Base-by-base conservation (phyloP, 306 rosid species). In the Elaeagnus macrophylla region DNA sequence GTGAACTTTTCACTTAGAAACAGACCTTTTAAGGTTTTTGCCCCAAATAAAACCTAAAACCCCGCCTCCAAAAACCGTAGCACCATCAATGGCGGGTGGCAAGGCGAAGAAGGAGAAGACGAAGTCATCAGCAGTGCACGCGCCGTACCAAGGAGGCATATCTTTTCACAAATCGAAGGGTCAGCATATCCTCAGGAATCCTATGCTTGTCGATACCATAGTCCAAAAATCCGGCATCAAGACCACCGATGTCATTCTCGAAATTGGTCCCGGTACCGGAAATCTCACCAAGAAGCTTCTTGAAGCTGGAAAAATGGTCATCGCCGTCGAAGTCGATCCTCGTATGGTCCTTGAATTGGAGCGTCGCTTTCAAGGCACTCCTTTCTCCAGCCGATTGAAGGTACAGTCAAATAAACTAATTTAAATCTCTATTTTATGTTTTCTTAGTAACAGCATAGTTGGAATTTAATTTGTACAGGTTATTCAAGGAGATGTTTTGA, bases 301-400 rank as follows among this genome's bases (percentile, higher is more conserved):
- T 0, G 79, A 75, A 67, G 74, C 72, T 7, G 94, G 94, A 0
- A 83, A 86, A 70, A 74, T 53, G 64, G 97, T 90, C 44, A 65
- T 90, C 48, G 94, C 94, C 3, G 75, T 90, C 1, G 95, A 90
- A 58, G 65, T 90, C 42, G 94, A 90, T n/a, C 77, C 88, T 12
- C 88, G 95, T 12, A 86, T 90, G 97, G 90, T 90, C 67, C 86
- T 86, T 48, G 97, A 90, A 75, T 67, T 90, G 12, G 81, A 83
- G 48, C 48, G 80, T 11, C 82, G 94, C 0, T 89, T 86, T 42
- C 95, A 86, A 76, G 90, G 89, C 19, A 73, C 85, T 7, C 90
- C 90, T 45, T 63, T 46, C 42, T 71, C 94, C 45, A 75, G 35
- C 43, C 83, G 89, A 38, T 72, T 86, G 72, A 79, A 77, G 78